Evolutionary conservation across 805 yeast species (phyloP).

Genomic region (Candida boleticola): DNA sequence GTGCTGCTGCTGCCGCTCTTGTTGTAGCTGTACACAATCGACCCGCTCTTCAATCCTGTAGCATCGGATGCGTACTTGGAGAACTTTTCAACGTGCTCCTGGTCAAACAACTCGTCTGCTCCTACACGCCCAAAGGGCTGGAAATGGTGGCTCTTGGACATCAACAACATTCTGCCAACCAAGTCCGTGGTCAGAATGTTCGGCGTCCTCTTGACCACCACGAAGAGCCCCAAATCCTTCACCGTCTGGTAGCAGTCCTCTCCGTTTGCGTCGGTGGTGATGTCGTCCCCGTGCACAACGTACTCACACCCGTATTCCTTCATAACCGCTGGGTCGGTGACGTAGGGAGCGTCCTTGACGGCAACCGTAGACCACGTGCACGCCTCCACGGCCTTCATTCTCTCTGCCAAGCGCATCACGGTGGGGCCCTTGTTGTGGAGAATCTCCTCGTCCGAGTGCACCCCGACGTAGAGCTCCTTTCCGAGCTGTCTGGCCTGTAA

Average conservation of each 20-base stretch:
- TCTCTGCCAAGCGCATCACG: slow-evolving; percentile 81
- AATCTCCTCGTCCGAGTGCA: slow-evolving; percentile 90
- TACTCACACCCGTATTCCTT: slow-evolving; percentile 71
- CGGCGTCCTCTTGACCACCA: slow-evolving; percentile 90
- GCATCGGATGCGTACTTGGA: slow-evolving; percentile 57
- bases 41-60: slow-evolving; percentile 58
- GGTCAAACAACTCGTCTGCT: slow-evolving; percentile 19
- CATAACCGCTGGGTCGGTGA: slow-evolving; percentile 81
- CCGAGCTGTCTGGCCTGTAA: slow-evolving; percentile 88
- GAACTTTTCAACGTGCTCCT: slow-evolving; percentile 37
- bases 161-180: slow-evolving; percentile 80
- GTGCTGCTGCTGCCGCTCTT: slow-evolving; percentile 7
- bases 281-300: slow-evolving; percentile 99
- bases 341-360: slow-evolving; percentile 85
- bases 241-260: slow-evolving; percentile 86
- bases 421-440: slow-evolving; percentile 84
- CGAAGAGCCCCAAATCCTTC: slow-evolving; percentile 80
- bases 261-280: slow-evolving; percentile 94
- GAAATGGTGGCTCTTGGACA: slow-evolving; percentile 58
- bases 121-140: slow-evolving; percentile 22
- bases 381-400: slow-evolving; percentile 81
- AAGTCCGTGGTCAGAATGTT: slow-evolving; percentile 94
- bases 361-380: slow-evolving; percentile 84
- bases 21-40: slow-evolving; percentile 51
- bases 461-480: slow-evolving; percentile 74